These are phyloP conservation scores for Niveomyces coronatus DNA, from an alignment of 2,329 filamentous ascomycete species.

Conservation along the genomic window DNA sequence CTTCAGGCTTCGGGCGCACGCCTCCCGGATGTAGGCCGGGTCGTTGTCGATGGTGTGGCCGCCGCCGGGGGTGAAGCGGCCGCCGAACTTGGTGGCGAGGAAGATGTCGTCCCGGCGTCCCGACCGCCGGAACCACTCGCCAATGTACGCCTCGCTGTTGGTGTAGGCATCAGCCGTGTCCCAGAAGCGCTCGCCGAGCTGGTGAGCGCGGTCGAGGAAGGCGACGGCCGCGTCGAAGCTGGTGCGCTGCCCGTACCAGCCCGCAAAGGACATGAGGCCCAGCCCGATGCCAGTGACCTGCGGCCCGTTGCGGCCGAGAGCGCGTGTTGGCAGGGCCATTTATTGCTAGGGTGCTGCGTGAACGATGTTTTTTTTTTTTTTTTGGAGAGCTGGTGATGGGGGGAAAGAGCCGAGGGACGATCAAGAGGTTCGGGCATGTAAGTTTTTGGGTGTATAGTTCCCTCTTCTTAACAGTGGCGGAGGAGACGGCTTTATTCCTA, in stretches of 20 bases:
- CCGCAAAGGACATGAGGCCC: not conserved
- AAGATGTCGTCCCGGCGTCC: conserved; percentile 37
- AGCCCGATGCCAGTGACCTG: not conserved
- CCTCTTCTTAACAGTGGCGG: too few relatives aligned
- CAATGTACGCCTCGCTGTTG: conserved; percentile 35
- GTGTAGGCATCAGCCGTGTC: conserved; percentile 34
- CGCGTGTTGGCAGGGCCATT: not conserved
- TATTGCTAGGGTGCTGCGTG: too few relatives aligned
- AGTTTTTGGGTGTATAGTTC: too few relatives aligned
- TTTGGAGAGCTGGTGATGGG: too few relatives aligned
- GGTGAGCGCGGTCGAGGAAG: conserved; percentile 31
- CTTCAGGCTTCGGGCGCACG: conserved; percentile 26
- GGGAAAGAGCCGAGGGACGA: too few relatives aligned
- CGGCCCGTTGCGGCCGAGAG: not conserved
- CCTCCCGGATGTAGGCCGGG: conserved; percentile 18
- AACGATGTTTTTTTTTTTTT: too few relatives aligned
- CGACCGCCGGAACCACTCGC: conserved; percentile 39
- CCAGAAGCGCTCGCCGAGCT: conserved; percentile 31
- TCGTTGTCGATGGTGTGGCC: conserved; percentile 11
- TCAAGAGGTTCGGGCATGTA: too few relatives aligned
- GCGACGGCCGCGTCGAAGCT: conserved; percentile 14
- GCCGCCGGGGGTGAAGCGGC: conserved; percentile 15
- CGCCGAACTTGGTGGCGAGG: conserved; percentile 30
- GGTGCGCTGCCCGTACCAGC: not conserved
- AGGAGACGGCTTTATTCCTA: too few relatives aligned